These are phyloP conservation scores for Russula dissimulans DNA, from an alignment of 768 basidiomycete genomes.

Conservation along the genomic window DNA sequence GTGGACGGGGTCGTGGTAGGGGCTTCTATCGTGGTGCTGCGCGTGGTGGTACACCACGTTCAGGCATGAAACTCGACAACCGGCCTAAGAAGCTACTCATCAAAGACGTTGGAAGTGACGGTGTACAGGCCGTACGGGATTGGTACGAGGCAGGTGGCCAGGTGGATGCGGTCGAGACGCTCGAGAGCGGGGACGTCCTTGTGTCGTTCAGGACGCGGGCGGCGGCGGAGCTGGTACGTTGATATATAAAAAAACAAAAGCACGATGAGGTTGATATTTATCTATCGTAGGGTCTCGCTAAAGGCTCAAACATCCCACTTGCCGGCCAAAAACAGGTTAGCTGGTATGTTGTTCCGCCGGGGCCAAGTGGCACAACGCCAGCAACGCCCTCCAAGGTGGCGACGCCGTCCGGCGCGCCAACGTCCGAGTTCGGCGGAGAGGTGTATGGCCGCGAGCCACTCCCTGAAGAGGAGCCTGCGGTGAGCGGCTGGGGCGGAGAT, in stretches of 20 bases:
- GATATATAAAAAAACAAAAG: too few species aligned
- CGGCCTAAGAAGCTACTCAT: conserved; percentile 74
- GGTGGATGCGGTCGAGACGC: conserved; percentile 51
- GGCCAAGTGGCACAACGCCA: conserved; percentile 18
- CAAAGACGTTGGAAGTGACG: conserved; percentile 52
- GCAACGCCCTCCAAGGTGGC: conserved; percentile 25
- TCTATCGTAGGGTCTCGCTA: conserved; percentile 51
- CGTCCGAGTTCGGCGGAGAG: conserved; percentile 37
- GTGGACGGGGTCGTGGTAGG: conserved; percentile 57
- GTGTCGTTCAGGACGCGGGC: conserved; percentile 64
- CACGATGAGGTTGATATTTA: neutral
- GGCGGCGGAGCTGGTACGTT: conserved; percentile 66
- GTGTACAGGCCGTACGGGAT: conserved; percentile 54
- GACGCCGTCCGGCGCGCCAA: conserved; percentile 19
- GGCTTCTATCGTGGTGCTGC: conserved; percentile 50
- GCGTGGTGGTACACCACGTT: conserved; percentile 57
- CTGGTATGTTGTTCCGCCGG: conserved; percentile 44
- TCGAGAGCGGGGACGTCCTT: conserved; percentile 49
- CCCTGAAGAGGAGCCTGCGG: conserved; percentile 26
- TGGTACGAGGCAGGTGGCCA: conserved; percentile 81
- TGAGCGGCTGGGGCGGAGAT: conserved; percentile 65
- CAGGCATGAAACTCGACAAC: conserved; percentile 85
- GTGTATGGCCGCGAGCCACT: conserved; percentile 29
- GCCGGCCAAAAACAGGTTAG: conserved; percentile 56
- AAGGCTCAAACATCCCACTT: conserved; percentile 57